A percentile compares a stretch with the other conserved stretches of the same genome.
Conservation (phyloP, 2,329 filamentous ascomycete genomes). For the Fusarium denticulatum region DNA sequence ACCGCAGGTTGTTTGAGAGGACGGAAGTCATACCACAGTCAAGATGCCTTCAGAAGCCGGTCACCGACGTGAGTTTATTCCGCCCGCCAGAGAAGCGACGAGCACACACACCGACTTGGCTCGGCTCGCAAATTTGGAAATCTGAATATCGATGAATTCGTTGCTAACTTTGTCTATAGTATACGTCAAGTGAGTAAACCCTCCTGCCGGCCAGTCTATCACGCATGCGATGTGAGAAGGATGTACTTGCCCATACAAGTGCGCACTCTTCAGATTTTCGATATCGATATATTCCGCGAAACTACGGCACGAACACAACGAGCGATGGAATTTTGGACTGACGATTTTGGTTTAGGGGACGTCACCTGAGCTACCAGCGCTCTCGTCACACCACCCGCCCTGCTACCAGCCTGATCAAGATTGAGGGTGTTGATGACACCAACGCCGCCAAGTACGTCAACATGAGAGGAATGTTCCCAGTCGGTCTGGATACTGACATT, state of each 20-base stretch:
- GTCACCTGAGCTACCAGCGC: conserved; percentile 98
- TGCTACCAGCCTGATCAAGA: conserved; percentile 94
- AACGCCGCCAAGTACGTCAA: conserved; percentile 82
- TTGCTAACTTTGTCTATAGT: conserved; percentile 64
- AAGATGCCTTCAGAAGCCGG: conserved; percentile 90
- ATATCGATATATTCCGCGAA: conserved; percentile 39
- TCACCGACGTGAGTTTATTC: conserved; percentile 80
- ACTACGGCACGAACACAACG: conserved; percentile 34
- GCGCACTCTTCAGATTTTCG: conserved; percentile 31
- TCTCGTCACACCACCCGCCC: conserved; percentile 92
- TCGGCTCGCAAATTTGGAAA: conserved; percentile 16
- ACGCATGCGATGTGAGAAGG: conserved; percentile 30
- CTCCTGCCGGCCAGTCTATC: conserved; percentile 1
- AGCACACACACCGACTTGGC: conserved; percentile 17
- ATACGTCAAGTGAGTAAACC: conserved; percentile 84
- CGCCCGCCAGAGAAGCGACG: conserved; percentile 10
- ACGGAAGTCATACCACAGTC: conserved; percentile 61
- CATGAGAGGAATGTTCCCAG: not conserved
- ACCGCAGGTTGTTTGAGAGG: conserved; percentile 59
- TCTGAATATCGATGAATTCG: conserved; percentile 25
- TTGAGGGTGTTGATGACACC: conserved; percentile 95
- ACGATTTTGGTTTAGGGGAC: conserved; percentile 72
- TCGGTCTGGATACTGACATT: conserved; percentile 39
- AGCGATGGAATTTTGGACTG: conserved; percentile 43
- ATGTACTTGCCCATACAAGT: conserved; percentile 19